These are phyloP conservation scores for Leishmania tarentolae DNA, from an alignment of 208 protist genomes.

Conservation along the genomic window DNA sequence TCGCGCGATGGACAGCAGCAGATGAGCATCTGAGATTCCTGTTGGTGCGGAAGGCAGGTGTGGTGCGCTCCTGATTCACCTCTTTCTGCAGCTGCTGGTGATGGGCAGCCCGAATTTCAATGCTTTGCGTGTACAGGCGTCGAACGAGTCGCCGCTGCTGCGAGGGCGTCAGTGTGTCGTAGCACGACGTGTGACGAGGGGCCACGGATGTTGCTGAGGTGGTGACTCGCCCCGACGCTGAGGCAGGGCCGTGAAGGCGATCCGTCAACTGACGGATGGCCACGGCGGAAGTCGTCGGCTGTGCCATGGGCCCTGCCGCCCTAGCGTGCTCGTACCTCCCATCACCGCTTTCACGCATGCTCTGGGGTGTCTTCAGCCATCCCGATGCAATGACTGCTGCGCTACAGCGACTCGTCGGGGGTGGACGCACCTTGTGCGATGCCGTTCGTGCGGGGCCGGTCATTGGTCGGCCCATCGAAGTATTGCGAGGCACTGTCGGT, in stretches of 20 bases:
- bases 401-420: background rate
- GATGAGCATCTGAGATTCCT: conserved; percentile 12
- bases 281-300: background rate
- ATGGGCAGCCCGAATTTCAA: conserved; percentile 20
- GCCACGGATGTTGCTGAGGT: background rate
- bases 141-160: conserved; percentile 37
- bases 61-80: conserved; percentile 11
- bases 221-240: background rate
- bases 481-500: conserved; percentile 13
- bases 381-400: background rate
- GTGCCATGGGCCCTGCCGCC: background rate
- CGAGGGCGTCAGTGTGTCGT: conserved; percentile 34
- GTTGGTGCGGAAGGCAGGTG: conserved; percentile 3
- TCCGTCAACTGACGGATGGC: background rate
- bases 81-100: conserved; percentile 25
- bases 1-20: background rate
- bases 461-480: conserved; percentile 11
- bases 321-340: background rate
- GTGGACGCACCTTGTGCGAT: conserved; percentile 3
- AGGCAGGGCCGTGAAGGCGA: background rate
- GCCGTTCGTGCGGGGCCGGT: conserved; percentile 9
- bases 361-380: conserved; percentile 1
- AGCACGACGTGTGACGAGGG: conserved; percentile 26
- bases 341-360: background rate
- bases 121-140: conserved; percentile 42